A percentile compares a stretch with the other conserved stretches of the same genome.
Conservation (phyloP, 1,284 basidiomycete genomes). For the Rhodotorula sp. region DNA sequence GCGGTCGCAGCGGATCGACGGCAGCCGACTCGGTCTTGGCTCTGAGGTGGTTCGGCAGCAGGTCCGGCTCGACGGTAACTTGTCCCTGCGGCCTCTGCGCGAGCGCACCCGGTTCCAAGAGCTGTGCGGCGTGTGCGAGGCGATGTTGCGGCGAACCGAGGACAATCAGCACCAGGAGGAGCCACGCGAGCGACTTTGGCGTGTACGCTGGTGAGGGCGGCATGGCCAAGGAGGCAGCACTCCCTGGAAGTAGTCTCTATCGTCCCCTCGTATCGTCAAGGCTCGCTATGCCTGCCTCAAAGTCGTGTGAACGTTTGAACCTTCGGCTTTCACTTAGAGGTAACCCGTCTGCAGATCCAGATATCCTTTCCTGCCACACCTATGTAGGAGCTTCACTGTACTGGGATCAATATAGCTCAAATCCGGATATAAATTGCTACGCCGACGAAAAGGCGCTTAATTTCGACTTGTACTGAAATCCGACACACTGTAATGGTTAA, state of each 20-base stretch:
- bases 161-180: slow-evolving; percentile 2
- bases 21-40: too few species aligned
- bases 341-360: too few species aligned
- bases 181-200: background rate
- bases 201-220: background rate
- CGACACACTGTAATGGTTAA: too few species aligned
- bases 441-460: too few species aligned
- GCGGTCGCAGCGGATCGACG: background rate
- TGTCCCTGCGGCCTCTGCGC: slow-evolving; percentile 1
- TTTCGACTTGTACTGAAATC: too few species aligned
- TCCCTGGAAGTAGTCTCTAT: background rate
- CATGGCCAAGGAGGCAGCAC: slow-evolving; percentile 3
- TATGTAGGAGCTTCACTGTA: too few species aligned
- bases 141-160: background rate
- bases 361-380: too few species aligned
- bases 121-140: background rate
- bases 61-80: background rate
- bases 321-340: too few species aligned
- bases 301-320: too few species aligned
- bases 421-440: too few species aligned
- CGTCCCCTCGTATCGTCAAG: background rate
- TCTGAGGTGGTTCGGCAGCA: slow-evolving; percentile 14
- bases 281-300: too few species aligned
- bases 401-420: too few species aligned
- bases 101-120: slow-evolving; percentile 12